phyloP scores from a whole-genome alignment of 805 yeast species.

The Debaryomyces tyrocola region DNA sequence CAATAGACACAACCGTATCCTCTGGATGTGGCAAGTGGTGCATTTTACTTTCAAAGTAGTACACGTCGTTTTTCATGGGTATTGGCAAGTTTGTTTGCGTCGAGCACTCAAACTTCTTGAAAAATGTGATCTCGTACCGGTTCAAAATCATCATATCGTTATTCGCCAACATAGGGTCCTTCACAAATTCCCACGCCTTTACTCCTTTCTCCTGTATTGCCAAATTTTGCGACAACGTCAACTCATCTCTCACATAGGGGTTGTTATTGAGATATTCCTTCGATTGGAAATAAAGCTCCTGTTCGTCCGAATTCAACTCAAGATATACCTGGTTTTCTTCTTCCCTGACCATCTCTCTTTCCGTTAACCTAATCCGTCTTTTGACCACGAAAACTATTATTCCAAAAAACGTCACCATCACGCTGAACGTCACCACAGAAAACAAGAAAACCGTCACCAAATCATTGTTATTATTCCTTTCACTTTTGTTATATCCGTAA shows the following conservation, averaged over 20 bases:
- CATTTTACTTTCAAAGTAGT: conserved; percentile 85
- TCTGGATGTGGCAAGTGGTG: conserved; percentile 65
- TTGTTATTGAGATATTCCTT: conserved; percentile 44
- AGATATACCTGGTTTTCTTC: conserved; percentile 59
- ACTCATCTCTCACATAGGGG: conserved; percentile 41
- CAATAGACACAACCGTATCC: conserved; percentile 63
- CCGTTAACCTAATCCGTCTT: conserved; percentile 26
- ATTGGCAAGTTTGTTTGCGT: conserved; percentile 82
- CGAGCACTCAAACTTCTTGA: conserved; percentile 61
- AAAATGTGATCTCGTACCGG: conserved; percentile 59
- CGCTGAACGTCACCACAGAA: neutral
- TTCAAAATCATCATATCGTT: conserved; percentile 63
- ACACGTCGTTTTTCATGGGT: conserved; percentile 79
- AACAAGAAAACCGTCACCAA: conserved; percentile 1
- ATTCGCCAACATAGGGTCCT: conserved; percentile 53
- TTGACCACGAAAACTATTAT: conserved; percentile 6
- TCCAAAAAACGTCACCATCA: conserved; percentile 1
- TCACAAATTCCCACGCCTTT: conserved; percentile 83
- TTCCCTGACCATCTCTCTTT: conserved; percentile 57
- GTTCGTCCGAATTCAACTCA: conserved; percentile 66
- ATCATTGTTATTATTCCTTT: neutral
- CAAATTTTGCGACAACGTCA: conserved; percentile 58
- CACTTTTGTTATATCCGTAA: neutral
- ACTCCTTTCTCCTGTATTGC: conserved; percentile 85
- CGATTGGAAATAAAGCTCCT: conserved; percentile 67